Conservation (phyloP, 371 early-diverging fungal genomes). For the Synchytrium microbalum region DNA sequence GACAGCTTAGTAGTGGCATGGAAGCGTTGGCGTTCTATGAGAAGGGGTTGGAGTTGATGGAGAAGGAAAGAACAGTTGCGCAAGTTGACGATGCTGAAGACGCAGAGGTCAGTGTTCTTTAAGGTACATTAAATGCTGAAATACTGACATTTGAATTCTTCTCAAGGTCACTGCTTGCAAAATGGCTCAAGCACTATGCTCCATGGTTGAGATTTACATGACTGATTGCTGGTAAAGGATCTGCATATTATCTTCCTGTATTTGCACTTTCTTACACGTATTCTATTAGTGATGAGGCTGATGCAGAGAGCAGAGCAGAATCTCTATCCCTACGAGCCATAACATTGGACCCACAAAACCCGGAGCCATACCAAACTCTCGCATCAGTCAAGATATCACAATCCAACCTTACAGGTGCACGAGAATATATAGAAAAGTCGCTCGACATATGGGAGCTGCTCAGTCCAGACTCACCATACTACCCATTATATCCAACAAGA, state of each 20-base stretch:
- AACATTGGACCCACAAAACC: conserved; percentile 57
- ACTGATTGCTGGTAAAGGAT: conserved; percentile 84
- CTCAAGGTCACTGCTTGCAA: conserved; percentile 36
- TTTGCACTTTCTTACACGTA: not conserved
- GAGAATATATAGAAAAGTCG: conserved; percentile 51
- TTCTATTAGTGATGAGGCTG: conserved; percentile 68
- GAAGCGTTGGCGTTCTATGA: conserved; percentile 73
- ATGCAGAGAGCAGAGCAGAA: conserved; percentile 82
- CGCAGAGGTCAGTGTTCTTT: not conserved
- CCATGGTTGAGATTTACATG: conserved; percentile 92
- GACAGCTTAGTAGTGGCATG: conserved; percentile 70
- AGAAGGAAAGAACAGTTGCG: not conserved
- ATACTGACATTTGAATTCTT: not conserved
- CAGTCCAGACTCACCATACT: not conserved
- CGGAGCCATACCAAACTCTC: conserved; percentile 80
- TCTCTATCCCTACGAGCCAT: conserved; percentile 59
- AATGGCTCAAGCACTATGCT: conserved; percentile 76
- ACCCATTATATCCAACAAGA: conserved; percentile 72
- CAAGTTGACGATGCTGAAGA: not conserved
- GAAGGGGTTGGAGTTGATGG: conserved; percentile 67
- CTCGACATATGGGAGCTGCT: conserved; percentile 63
- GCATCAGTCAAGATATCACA: conserved; percentile 89
- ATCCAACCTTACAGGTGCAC: conserved; percentile 72
- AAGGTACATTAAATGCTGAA: not conserved
- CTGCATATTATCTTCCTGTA: not conserved